Percentiles rank a stretch among this genome's conserved stretches.
These are phyloP conservation scores for Aspergillus panamensis DNA, from an alignment of 495 filamentous ascomycete species.

Conservation along the genomic window DNA sequence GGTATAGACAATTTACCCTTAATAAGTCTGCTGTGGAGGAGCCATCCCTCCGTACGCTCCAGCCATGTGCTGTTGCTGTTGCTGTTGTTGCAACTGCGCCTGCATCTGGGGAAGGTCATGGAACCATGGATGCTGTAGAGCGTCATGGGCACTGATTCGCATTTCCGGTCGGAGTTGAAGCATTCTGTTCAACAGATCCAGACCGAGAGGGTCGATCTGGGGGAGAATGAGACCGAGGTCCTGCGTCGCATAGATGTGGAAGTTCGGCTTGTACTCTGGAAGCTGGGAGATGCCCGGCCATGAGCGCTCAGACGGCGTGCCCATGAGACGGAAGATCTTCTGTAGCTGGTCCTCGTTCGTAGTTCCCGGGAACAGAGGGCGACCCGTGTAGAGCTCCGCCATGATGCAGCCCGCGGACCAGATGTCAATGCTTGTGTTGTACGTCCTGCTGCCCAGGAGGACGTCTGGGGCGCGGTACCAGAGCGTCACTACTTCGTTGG, in stretches of 20 bases:
- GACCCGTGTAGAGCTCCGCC: conserved; percentile 95
- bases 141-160: conserved; percentile 78
- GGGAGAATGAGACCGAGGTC: conserved; percentile 80
- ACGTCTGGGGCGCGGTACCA: conserved; percentile 97
- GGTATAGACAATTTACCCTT: conserved; percentile 5
- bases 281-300: conserved; percentile 90
- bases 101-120: conserved; percentile 55
- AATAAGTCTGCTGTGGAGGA: conserved; percentile 41
- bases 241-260: conserved; percentile 94
- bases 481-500: conserved; percentile 93
- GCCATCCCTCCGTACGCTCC: conserved; percentile 43
- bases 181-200: conserved; percentile 86
- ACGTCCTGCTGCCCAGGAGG: conserved; percentile 82
- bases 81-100: conserved; percentile 47
- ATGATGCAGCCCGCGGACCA: conserved; percentile 98
- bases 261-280: conserved; percentile 90
- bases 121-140: conserved; percentile 90
- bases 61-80: conserved; percentile 38
- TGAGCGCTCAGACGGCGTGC: conserved; percentile 84
- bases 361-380: conserved; percentile 89
- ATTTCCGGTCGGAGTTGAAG: conserved; percentile 90
- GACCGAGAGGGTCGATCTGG: conserved; percentile 79
- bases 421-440: conserved; percentile 97
- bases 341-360: conserved; percentile 95
- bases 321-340: conserved; percentile 97